phyloP scores from a whole-genome alignment of 331 rosid genomes.

The Erythrophleum ivorense region DNA sequence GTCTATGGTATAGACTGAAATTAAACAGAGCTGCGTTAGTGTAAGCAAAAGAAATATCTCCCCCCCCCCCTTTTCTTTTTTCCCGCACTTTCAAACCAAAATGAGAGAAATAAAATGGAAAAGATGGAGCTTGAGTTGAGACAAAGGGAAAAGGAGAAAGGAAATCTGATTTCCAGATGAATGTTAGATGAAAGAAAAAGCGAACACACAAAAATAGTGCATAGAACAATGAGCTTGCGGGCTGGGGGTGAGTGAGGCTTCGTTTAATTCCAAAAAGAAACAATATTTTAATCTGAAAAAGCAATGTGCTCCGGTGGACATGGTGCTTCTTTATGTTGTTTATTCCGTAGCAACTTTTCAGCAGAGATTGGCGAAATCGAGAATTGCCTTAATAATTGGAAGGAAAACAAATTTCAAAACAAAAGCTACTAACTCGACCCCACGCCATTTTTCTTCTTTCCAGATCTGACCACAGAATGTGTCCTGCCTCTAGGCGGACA shows the following conservation, averaged over 20 bases:
- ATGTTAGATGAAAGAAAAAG: conserved; percentile 64
- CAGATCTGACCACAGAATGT: conserved; percentile 25
- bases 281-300: conserved; percentile 38
- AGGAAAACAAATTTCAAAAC: conserved; percentile 23
- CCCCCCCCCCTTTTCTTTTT: neutral
- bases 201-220: conserved; percentile 44
- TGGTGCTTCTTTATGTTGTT: conserved; percentile 56
- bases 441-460: conserved; percentile 33
- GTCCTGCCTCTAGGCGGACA: neutral
- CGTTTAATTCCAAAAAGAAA: conserved; percentile 43
- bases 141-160: neutral
- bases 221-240: conserved; percentile 50
- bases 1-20: neutral
- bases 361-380: conserved; percentile 38
- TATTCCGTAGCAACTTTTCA: conserved; percentile 38
- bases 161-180: conserved; percentile 56
- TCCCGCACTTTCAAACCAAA: conserved; percentile 18
- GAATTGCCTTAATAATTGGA: conserved; percentile 32
- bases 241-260: conserved; percentile 37
- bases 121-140: neutral
- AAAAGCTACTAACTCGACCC: conserved; percentile 14
- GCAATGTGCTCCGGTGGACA: conserved; percentile 38
- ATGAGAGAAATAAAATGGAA: conserved; percentile 11
- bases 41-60: neutral
- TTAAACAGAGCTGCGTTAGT: conserved; percentile 12